Evolutionary conservation across 2,329 filamentous ascomycete species (phyloP).

Genomic region (Cryphonectria japonica): DNA sequence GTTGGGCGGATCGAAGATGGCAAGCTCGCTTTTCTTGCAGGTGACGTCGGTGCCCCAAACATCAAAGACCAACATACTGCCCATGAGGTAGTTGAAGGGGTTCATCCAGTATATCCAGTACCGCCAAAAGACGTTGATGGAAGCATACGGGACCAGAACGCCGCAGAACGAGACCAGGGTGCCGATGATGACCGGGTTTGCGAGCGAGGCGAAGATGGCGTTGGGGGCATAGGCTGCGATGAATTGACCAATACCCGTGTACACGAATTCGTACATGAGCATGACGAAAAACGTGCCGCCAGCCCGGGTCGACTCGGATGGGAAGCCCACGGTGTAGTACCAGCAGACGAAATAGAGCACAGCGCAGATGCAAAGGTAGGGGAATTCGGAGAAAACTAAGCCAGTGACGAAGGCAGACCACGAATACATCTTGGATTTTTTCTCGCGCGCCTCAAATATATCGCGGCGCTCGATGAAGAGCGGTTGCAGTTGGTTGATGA

Average conservation of each 20-base stretch:
- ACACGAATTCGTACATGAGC: conserved; percentile 63
- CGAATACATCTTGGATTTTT: conserved; percentile 63
- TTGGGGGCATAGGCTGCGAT: conserved; percentile 65
- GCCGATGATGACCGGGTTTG: conserved; percentile 60
- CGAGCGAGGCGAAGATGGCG: conserved; percentile 60
- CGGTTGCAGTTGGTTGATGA: conserved; percentile 62
- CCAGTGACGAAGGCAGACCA: conserved; percentile 63
- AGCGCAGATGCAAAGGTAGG: conserved; percentile 49
- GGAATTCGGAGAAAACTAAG: conserved; percentile 52
- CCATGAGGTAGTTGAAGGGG: conserved; percentile 65
- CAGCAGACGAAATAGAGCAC: conserved; percentile 57
- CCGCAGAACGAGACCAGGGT: conserved; percentile 73
- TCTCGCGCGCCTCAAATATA: conserved; percentile 62
- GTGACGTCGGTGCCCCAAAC: conserved; percentile 48
- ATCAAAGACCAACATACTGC: conserved; percentile 57
- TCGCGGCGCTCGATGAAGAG: conserved; percentile 60
- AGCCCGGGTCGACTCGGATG: conserved; percentile 28
- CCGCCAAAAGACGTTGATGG: conserved; percentile 68
- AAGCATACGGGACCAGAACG: conserved; percentile 68
- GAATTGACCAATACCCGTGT: conserved; percentile 64
- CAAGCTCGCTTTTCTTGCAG: conserved; percentile 48
- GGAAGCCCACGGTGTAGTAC: conserved; percentile 63
- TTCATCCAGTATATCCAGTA: conserved; percentile 68
- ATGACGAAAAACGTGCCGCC: conserved; percentile 59
- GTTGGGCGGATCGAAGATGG: conserved; percentile 53